These are phyloP conservation scores for Chloropicon primus DNA, from an alignment of 139 green algal species.

Conservation along the genomic window DNA sequence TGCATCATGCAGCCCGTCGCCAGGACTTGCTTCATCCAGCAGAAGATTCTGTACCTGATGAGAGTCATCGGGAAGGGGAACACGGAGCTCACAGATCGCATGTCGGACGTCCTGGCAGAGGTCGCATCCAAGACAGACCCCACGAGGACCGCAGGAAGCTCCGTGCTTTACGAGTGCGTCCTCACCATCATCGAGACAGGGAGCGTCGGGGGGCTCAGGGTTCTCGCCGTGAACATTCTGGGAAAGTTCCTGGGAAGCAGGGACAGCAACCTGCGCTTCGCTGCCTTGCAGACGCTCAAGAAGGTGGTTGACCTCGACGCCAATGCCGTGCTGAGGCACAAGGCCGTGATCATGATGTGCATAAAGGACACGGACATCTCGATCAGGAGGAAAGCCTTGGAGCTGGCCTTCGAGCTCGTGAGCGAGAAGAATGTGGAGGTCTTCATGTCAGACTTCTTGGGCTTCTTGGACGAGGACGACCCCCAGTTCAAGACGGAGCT, in stretches of 20 bases:
- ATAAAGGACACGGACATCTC: conserved; percentile 56
- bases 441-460: conserved; percentile 82
- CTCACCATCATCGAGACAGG: conserved; percentile 47
- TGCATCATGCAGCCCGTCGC: neutral
- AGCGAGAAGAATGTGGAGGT: conserved; percentile 67
- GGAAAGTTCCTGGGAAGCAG: conserved; percentile 75
- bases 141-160: conserved; percentile 73
- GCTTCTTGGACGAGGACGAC: conserved; percentile 84
- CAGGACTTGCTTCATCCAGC: neutral
- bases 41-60: conserved; percentile 70
- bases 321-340: conserved; percentile 89
- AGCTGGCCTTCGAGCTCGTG: conserved; percentile 87
- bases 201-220: conserved; percentile 69
- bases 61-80: conserved; percentile 61
- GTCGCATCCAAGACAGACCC: conserved; percentile 81
- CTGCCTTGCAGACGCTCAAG: conserved; percentile 86
- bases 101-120: conserved; percentile 93
- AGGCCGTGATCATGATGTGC: conserved; percentile 88
- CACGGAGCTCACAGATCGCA: conserved; percentile 78
- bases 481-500: conserved; percentile 92
- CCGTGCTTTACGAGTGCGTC: conserved; percentile 93
- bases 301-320: conserved; percentile 70
- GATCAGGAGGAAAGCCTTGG: conserved; percentile 71
- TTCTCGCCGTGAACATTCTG: conserved; percentile 95
- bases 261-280: conserved; percentile 63